Percentiles rank a stretch among this genome's conserved stretches.
These are phyloP conservation scores for Silene coronaria DNA, from an alignment of 179 eudicot genomes.

Conservation along the genomic window DNA sequence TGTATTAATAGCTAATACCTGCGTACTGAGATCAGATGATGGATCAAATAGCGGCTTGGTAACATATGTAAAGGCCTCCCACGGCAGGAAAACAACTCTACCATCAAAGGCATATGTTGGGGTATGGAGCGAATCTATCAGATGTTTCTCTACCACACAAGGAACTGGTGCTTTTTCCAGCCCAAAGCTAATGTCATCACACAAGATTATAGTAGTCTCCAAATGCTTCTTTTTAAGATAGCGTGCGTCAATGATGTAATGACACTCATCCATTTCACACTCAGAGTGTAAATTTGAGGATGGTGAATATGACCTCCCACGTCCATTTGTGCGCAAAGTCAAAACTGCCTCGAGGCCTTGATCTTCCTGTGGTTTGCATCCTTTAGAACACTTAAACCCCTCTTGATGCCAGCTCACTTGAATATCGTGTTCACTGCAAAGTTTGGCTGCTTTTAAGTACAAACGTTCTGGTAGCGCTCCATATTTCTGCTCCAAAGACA, in stretches of 20 bases:
- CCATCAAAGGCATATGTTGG: slow-evolving; percentile 51
- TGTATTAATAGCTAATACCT: slow-evolving; percentile 37
- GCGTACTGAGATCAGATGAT: slow-evolving; percentile 43
- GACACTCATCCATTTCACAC: slow-evolving; percentile 88
- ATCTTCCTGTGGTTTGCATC: slow-evolving; percentile 47
- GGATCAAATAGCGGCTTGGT: slow-evolving; percentile 50
- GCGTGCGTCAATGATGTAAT: slow-evolving; percentile 55
- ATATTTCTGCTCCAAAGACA: slow-evolving; percentile 61
- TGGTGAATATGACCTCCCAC: slow-evolving; percentile 21
- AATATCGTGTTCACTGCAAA: slow-evolving; percentile 79
- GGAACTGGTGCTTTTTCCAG: slow-evolving; percentile 65
- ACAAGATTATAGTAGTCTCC: slow-evolving; percentile 57
- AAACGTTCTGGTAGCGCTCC: slow-evolving; percentile 76
- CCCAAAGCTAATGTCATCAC: slow-evolving; percentile 89
- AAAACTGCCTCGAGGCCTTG: slow-evolving; percentile 28
- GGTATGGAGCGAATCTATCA: slow-evolving; percentile 48
- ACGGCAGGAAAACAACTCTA: slow-evolving; percentile 65
- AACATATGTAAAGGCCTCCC: slow-evolving; percentile 85
- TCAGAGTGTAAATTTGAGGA: slow-evolving; percentile 27
- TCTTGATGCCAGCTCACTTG: slow-evolving; percentile 77
- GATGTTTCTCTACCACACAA: slow-evolving; percentile 83
- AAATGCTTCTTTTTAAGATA: slow-evolving; percentile 48
- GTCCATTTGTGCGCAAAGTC: slow-evolving; percentile 28
- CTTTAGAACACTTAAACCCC: slow-evolving; percentile 63
- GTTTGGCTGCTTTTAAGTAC: slow-evolving; percentile 88